A percentile compares a stretch with the other conserved stretches of the same genome.
Conservation (phyloP, 352 stramenopile genomes). For the Globisporangium ultimum region DNA sequence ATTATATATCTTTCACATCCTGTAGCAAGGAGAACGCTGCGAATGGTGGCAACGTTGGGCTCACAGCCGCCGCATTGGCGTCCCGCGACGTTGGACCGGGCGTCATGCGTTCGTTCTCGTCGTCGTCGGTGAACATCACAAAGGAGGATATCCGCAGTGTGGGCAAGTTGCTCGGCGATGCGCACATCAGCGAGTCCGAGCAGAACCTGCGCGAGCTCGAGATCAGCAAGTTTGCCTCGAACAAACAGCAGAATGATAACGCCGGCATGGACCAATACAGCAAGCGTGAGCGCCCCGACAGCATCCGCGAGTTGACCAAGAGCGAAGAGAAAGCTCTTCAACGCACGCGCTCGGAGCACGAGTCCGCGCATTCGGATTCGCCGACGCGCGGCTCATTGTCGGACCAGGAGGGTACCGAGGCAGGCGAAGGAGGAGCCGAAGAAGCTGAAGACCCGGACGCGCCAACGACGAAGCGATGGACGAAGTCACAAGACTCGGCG, state of each 20-base stretch:
- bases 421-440: conserved; percentile 17
- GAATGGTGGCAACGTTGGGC: conserved; percentile 16
- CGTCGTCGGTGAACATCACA: conserved; percentile 67
- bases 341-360: conserved; percentile 46
- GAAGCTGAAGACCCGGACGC: conserved; percentile 59
- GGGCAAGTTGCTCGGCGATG: conserved; percentile 62
- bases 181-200: conserved; percentile 80
- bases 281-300: conserved; percentile 76
- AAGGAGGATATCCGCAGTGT: conserved; percentile 81
- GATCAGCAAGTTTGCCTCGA: conserved; percentile 54
- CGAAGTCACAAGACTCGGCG: conserved; percentile 80
- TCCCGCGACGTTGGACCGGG: conserved; percentile 25
- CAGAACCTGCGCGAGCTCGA: conserved; percentile 74
- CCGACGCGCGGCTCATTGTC: conserved; percentile 8
- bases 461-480: conserved; percentile 85
- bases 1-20: no score
- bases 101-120: conserved; percentile 50
- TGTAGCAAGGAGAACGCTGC: conserved; percentile 46
- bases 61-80: conserved; percentile 29
- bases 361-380: conserved; percentile 6
- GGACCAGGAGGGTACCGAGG: conserved; percentile 37
- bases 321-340: conserved; percentile 63
- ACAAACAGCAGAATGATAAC: conserved; percentile 20
- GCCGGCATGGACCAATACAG: conserved; percentile 28
- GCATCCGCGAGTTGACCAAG: conserved; percentile 51